Evolutionary conservation across 306 rosid species (phyloP).

Genomic region (Pachyrhizus erosus): DNA sequence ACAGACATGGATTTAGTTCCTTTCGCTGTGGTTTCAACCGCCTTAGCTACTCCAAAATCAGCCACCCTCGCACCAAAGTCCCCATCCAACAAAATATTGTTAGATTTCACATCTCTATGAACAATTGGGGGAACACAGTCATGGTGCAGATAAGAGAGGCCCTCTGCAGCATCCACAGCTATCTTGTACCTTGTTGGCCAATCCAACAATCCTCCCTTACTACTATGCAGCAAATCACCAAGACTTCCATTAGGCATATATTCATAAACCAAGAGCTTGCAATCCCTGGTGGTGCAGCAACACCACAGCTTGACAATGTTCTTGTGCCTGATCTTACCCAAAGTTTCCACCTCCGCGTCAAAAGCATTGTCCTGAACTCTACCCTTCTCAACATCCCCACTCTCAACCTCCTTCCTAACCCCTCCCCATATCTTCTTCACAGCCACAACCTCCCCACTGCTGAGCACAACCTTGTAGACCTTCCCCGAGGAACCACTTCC

Average conservation of each 20-base stretch:
- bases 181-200: constrained; percentile 92
- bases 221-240: constrained; percentile 88
- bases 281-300: constrained; percentile 78
- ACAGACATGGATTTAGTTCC: constrained; percentile 82
- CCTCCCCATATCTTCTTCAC: constrained; percentile 93
- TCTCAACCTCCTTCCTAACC: constrained; percentile 50
- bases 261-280: constrained; percentile 93
- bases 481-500: constrained; percentile 90
- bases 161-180: constrained; percentile 89
- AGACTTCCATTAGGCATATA: constrained; percentile 96
- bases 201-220: constrained; percentile 80
- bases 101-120: constrained; percentile 93
- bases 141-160: constrained; percentile 93
- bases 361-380: constrained; percentile 68
- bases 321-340: constrained; percentile 94
- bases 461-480: constrained; percentile 85
- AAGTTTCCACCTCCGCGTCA: constrained; percentile 86
- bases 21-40: constrained; percentile 61
- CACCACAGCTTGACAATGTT: constrained; percentile 96
- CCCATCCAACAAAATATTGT: constrained; percentile 88
- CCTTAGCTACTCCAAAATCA: constrained; percentile 96
- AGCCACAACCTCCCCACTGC: constrained; percentile 79
- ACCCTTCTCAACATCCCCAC: constrained; percentile 71
- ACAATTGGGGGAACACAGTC: constrained; percentile 94
- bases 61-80: constrained; percentile 90